Base-by-base conservation (phyloP, 768 basidiomycete genomes). In the Mrakia gelida region DNA sequence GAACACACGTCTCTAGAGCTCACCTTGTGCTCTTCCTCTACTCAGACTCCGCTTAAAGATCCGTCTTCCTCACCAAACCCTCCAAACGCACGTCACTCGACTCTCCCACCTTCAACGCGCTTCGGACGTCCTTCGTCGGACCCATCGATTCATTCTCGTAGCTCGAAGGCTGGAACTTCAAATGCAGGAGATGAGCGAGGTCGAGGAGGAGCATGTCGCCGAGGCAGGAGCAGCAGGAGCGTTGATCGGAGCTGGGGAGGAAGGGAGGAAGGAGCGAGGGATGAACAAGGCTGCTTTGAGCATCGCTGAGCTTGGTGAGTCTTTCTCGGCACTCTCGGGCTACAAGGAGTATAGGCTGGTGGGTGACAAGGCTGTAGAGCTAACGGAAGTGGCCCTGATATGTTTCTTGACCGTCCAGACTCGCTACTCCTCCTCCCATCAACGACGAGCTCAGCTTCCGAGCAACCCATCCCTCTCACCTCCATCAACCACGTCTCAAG, bases 261-360 rank as follows among this genome's bases (percentile, higher is more conserved):
- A 91, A 81, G 91, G 93, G 41, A 92, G 93, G 80, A 91, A 90
- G 83, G 95, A 97, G 82, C 88, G 96, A 13, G 89, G 89, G 23
- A 90, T 98, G 81, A 92, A 94, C 2, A 95, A 95, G 84, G 95
- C 96, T 2, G 96, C 95, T n/a, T 86, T 98, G 81, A 95, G 90
- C 56, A 90, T 98, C 13, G 93, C 95, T 0, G 96, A 99, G 84
- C 86, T 98, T 62, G 88, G 94, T 93, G 79, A 81, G 91, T 79
- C 26, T 23, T 16, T 43, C 41, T 43, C 41, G 32, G 4, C 11
- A 18, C 49, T 52, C 18, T 52, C 7, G 4, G 15, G 15, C 15
- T 52, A 1, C 1, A 18, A 52, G 18, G 49, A 18, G 49, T 45
- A 30, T 34, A 30, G 30, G 16, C 8, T 38, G 38, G 38, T 38